These are phyloP conservation scores for Sclerotinia minor DNA, from an alignment of 2,329 filamentous ascomycete species.

Conservation along the genomic window DNA sequence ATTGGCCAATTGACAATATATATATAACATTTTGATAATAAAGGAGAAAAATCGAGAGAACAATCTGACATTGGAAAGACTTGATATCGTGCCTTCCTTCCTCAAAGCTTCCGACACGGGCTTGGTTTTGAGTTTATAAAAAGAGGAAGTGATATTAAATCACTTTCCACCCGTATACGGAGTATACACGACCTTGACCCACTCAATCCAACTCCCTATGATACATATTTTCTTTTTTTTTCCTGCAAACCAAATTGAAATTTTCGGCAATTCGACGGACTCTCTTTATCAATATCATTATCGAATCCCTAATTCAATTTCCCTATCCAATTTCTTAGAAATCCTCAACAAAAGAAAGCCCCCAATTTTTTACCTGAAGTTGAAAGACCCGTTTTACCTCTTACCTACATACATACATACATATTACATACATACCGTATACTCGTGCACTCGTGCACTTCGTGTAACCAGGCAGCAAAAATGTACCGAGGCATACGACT, in stretches of 20 bases:
- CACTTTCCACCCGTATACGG: constrained; percentile 6
- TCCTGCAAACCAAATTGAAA: neutral
- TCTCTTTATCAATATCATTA: too few relatives aligned
- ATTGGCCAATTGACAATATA: neutral
- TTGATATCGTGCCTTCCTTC: neutral
- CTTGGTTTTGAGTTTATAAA: neutral
- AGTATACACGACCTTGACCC: constrained; percentile 15
- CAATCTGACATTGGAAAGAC: neutral
- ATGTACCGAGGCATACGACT: constrained; percentile 16
- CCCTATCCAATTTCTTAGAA: neutral
- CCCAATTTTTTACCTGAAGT: neutral
- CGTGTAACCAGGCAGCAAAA: too few relatives aligned
- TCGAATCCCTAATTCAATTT: too few relatives aligned
- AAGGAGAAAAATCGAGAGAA: neutral
- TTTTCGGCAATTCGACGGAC: neutral
- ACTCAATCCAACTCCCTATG: neutral
- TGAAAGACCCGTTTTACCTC: neutral
- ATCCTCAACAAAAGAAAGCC: constrained; percentile 28
- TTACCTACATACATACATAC: too few relatives aligned
- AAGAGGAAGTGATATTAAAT: neutral
- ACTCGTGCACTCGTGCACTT: too few relatives aligned
- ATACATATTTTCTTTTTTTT: neutral
- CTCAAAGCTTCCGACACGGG: constrained; percentile 16
- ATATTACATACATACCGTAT: too few relatives aligned
- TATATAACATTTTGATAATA: neutral